Percentiles rank a stretch among this genome's conserved stretches.
Conservation (phyloP, 257 asterid species). For the Solanum piurae region DNA sequence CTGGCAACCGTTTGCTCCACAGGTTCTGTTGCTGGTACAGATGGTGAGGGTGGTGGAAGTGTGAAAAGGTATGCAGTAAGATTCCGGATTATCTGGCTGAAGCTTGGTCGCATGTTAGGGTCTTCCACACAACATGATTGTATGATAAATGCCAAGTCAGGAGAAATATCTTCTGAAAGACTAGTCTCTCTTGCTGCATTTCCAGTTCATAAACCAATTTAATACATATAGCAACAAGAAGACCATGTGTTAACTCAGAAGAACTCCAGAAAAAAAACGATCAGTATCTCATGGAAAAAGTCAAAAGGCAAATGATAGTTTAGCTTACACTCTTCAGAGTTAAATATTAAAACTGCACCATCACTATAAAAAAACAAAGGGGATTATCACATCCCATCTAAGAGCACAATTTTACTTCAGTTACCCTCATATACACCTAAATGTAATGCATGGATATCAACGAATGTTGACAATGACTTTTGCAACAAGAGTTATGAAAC, state of each 20-base stretch:
- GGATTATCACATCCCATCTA: neutral
- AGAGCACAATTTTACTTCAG: neutral
- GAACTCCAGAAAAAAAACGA: neutral
- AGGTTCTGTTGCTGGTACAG: slow-evolving; percentile 26
- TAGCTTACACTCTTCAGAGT: neutral
- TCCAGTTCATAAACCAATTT: neutral
- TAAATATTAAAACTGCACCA: neutral
- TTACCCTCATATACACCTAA: neutral
- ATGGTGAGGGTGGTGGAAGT: slow-evolving; percentile 34
- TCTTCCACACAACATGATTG: slow-evolving; percentile 99
- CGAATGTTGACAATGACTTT: neutral
- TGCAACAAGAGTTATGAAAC: neutral
- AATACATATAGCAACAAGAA: neutral
- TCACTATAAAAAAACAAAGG: neutral
- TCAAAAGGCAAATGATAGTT: neutral
- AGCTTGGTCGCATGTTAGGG: slow-evolving; percentile 86
- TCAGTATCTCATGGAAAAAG: neutral
- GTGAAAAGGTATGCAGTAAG: slow-evolving; percentile 59
- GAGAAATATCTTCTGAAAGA: slow-evolving; percentile 53
- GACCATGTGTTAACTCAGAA: neutral
- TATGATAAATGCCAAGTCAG: slow-evolving; percentile 62
- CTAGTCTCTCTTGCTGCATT: slow-evolving; percentile 87
- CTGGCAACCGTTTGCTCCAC: slow-evolving; percentile 32
- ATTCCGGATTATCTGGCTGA: slow-evolving; percentile 82
- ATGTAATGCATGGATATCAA: neutral